A percentile compares a stretch with the other conserved stretches of the same genome.
phyloP scores from a whole-genome alignment of 1,139 yeast species.

The Kluyveromyces sp. region DNA sequence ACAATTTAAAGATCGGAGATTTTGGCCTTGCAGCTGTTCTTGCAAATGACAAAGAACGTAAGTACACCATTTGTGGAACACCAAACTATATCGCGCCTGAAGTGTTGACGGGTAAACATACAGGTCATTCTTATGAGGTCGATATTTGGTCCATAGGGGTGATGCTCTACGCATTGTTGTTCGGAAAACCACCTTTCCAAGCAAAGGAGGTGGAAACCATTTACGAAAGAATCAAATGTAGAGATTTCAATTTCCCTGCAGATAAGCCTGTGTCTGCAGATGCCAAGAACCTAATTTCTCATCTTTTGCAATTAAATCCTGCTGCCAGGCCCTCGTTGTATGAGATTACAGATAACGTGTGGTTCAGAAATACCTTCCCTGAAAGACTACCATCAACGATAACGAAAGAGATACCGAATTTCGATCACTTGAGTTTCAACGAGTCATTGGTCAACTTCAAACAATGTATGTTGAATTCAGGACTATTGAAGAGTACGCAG shows the following conservation, averaged over 20 bases:
- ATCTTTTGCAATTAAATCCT: slow-evolving; percentile 73
- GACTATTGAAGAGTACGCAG: slow-evolving; percentile 40
- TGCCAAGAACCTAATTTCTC: slow-evolving; percentile 64
- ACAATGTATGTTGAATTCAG: slow-evolving; percentile 56
- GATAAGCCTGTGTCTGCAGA: slow-evolving; percentile 63
- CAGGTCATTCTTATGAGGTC: slow-evolving; percentile 90
- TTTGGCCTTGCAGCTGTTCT: slow-evolving; percentile 92
- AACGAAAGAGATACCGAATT: slow-evolving; percentile 54
- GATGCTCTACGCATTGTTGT: slow-evolving; percentile 83
- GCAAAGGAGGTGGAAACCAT: slow-evolving; percentile 90
- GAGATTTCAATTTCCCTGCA: slow-evolving; percentile 75
- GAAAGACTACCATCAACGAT: slow-evolving; percentile 57
- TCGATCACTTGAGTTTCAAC: slow-evolving; percentile 43
- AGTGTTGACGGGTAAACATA: slow-evolving; percentile 77
- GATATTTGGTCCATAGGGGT: slow-evolving; percentile 98
- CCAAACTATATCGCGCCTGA: slow-evolving; percentile 98
- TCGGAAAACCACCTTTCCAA: slow-evolving; percentile 96
- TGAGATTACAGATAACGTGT: slow-evolving; percentile 71
- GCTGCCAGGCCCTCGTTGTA: slow-evolving; percentile 72
- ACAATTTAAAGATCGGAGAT: slow-evolving; percentile 93
- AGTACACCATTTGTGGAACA: slow-evolving; percentile 93
- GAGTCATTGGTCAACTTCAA: slow-evolving; percentile 68
- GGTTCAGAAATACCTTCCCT: slow-evolving; percentile 87
- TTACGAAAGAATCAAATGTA: slow-evolving; percentile 82
- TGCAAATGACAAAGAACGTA: slow-evolving; percentile 62